Evolutionary conservation across 75 land plant species (phyloP), one percentile per base, ranked within the genome.

Genomic region (Cupressus sempervirens): DNA sequence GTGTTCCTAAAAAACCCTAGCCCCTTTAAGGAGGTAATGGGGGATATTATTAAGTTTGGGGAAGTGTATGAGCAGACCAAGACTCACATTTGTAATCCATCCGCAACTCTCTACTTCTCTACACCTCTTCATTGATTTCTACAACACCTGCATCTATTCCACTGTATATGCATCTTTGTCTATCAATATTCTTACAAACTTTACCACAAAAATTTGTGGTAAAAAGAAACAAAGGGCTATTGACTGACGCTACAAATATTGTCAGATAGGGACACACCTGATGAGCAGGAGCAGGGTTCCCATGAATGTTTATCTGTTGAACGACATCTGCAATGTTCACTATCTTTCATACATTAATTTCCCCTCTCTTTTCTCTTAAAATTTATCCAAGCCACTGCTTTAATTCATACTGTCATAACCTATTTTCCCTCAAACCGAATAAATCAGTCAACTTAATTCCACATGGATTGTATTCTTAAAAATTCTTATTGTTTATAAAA

Each of bases 51-150:
- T n/a, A n/a, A n/a, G n/a, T n/a, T n/a, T n/a, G n/a, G n/a, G n/a
- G n/a, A n/a, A n/a, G n/a, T n/a, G n/a, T n/a, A n/a, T n/a, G n/a
- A n/a, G n/a, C n/a, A n/a, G n/a, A n/a, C n/a, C n/a, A n/a, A n/a
- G n/a, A n/a, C 26, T 40, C 81, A 35, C 83, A 80, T 58, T 86
- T 90, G 83, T 86, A 86, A 40, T 82, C 91, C 76, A 84, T 5
- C n/a, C 86, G 87, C 58, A 77, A 85, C 9, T 87, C 87, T 80
- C 86, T 91, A 84, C 83, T 86, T 79, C 88, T 87, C 53, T 90
- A 83, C 26, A 93, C 85, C 11, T 90, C 93, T 81, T 93, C 94
- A 58, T 10, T 56, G 41, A 93, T 88, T 52, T 87, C 94, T 62
- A 36, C 82, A 82, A 88, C 76, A 50, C 85, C 88, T 68, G 88